Percentiles rank a stretch among this genome's conserved stretches.
Evolutionary conservation across 495 filamentous ascomycete species (phyloP).

Genomic region (Evansstolkia leycettana): DNA sequence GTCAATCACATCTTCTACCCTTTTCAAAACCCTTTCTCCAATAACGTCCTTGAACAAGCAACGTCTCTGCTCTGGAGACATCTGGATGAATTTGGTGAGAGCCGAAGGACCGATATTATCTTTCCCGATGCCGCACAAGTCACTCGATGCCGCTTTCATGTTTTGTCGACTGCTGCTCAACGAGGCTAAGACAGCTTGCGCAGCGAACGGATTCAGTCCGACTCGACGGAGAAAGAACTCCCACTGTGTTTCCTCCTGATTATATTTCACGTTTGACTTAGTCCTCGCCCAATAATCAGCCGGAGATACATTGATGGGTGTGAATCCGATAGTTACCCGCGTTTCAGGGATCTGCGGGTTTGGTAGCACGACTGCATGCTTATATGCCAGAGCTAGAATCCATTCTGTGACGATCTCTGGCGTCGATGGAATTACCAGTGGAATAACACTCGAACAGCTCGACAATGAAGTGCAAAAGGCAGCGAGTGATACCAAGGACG

Average conservation of each 20-base stretch:
- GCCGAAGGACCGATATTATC: not conserved
- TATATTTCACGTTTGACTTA: slow-evolving; percentile 3
- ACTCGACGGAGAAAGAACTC: slow-evolving; percentile 61
- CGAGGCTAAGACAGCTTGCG: slow-evolving; percentile 49
- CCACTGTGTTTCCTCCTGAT: slow-evolving; percentile 46
- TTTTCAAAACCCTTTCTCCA: slow-evolving; percentile 39
- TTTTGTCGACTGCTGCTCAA: not conserved
- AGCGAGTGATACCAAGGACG: not conserved
- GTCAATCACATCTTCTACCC: slow-evolving; percentile 33
- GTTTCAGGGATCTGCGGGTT: not conserved
- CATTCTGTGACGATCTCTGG: slow-evolving; percentile 29
- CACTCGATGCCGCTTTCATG: not conserved
- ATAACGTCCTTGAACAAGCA: slow-evolving; percentile 31
- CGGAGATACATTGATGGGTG: slow-evolving; percentile 4
- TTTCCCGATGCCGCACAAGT: not conserved
- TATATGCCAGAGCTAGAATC: slow-evolving; percentile 20
- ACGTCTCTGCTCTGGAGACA: slow-evolving; percentile 15
- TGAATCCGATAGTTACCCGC: slow-evolving; percentile 2
- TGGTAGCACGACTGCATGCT: slow-evolving; percentile 7
- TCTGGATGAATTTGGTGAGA: slow-evolving; percentile 12
- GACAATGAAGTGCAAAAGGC: not conserved
- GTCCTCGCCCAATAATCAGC: not conserved
- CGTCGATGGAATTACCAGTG: slow-evolving; percentile 14
- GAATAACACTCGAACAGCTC: slow-evolving; percentile 17
- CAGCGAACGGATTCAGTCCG: slow-evolving; percentile 73